phyloP scores from a whole-genome alignment of 2,329 filamentous ascomycete genomes.

The Chlorencoelia australis region DNA sequence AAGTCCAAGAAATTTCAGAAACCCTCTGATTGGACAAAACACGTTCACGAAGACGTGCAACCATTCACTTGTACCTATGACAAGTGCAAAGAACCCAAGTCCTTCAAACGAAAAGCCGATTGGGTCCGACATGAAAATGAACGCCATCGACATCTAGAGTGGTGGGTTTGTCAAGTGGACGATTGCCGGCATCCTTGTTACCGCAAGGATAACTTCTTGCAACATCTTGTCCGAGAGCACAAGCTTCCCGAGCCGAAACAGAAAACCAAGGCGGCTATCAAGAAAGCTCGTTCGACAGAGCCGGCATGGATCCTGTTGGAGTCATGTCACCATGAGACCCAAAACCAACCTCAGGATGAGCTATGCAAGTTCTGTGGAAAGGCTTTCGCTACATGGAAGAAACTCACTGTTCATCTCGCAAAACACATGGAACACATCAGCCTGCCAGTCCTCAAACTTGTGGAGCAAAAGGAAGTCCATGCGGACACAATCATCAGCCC shows the following conservation, averaged over 20 bases:
- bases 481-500: conserved; percentile 59
- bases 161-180: conserved; percentile 76
- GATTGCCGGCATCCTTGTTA: conserved; percentile 78
- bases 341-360: conserved; percentile 58
- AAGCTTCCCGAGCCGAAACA: conserved; percentile 74
- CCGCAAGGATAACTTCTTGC: conserved; percentile 84
- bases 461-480: conserved; percentile 41
- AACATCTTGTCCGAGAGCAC: conserved; percentile 86
- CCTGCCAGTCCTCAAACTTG: conserved; percentile 62
- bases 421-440: conserved; percentile 93
- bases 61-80: conserved; percentile 90
- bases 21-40: conserved; percentile 94
- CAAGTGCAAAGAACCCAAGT: conserved; percentile 72
- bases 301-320: conserved; percentile 71
- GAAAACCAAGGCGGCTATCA: conserved; percentile 61
- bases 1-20: conserved; percentile 77
- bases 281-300: conserved; percentile 46
- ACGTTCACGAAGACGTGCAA: conserved; percentile 87
- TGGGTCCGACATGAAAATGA: conserved; percentile 95
- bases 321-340: conserved; percentile 62
- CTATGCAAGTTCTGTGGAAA: conserved; percentile 82
- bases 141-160: conserved; percentile 78
- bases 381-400: conserved; percentile 78
- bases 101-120: conserved; percentile 90
- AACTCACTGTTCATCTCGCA: conserved; percentile 82